Evolutionary conservation across 2,329 filamentous ascomycete genomes (phyloP).

Genomic region (Apiospora phragmitis): DNA sequence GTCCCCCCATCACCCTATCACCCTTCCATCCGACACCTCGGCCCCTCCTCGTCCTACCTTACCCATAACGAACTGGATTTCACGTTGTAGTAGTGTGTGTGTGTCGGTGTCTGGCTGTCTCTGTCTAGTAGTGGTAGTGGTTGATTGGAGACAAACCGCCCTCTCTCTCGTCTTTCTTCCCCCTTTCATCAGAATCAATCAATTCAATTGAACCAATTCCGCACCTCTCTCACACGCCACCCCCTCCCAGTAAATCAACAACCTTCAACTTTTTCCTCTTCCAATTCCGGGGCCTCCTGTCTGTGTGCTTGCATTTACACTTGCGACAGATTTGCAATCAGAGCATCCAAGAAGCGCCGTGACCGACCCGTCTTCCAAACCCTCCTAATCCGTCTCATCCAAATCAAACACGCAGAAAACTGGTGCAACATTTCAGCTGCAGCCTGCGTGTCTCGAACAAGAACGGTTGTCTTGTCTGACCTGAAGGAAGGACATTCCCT

Average conservation of each 20-base stretch:
- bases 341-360: not conserved
- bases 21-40: not conserved
- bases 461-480: not conserved
- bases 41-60: conserved; percentile 6
- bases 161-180: not conserved
- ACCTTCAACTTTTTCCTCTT: not conserved
- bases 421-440: conserved; percentile 10
- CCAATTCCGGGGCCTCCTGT: not conserved
- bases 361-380: not conserved
- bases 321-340: not conserved
- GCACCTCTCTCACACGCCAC: not conserved
- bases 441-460: conserved; percentile 10
- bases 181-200: not conserved
- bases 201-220: conserved; percentile 1
- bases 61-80: conserved; percentile 7
- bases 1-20: conserved; percentile 1
- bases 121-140: not conserved
- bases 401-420: conserved; percentile 2
- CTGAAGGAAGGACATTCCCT: not conserved
- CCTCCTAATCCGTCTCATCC: not conserved
- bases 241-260: not conserved
- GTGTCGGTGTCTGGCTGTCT: not conserved
- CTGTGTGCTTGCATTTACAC: conserved; percentile 5
- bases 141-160: not conserved
- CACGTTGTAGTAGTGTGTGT: not conserved